A percentile compares a stretch with the other conserved stretches of the same genome.
Evolutionary conservation across 257 asterid genomes (phyloP).

Genomic region (Salvia rosmarinus): DNA sequence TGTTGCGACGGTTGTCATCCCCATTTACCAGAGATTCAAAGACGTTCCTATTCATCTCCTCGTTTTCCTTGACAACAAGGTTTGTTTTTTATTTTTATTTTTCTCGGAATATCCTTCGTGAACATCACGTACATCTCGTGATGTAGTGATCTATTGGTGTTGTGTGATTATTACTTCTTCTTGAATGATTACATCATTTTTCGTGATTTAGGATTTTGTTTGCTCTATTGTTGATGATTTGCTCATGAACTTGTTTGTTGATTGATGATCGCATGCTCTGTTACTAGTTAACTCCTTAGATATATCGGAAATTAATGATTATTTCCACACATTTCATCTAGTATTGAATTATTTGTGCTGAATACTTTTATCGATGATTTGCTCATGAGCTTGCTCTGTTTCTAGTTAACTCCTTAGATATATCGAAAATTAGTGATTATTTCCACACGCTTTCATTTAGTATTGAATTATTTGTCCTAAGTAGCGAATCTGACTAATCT

Average conservation of each 20-base stretch:
- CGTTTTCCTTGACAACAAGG: conserved; percentile 46
- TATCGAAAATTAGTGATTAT: no score
- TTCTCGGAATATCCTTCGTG: neutral
- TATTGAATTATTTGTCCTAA: neutral
- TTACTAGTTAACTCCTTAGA: neutral
- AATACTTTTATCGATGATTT: neutral
- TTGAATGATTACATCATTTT: neutral
- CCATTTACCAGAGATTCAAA: conserved; percentile 51
- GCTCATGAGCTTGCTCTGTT: no score
- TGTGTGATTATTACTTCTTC: neutral
- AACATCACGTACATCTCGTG: neutral
- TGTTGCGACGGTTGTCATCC: conserved; percentile 47
- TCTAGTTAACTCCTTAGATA: no score
- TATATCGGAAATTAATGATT: neutral
- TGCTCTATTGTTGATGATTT: neutral
- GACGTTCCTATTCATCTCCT: conserved; percentile 53
- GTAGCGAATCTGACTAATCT: neutral
- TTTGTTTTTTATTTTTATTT: neutral
- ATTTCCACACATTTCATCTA: no score
- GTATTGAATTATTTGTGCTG: neutral
- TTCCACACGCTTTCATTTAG: neutral
- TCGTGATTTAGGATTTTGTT: neutral
- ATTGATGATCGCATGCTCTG: neutral
- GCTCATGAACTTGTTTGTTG: neutral
- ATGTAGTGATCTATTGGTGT: neutral